Evolutionary conservation across 495 filamentous ascomycete species (phyloP), one percentile per base, ranked within the genome.

Genomic region (Letharia columbiana): DNA sequence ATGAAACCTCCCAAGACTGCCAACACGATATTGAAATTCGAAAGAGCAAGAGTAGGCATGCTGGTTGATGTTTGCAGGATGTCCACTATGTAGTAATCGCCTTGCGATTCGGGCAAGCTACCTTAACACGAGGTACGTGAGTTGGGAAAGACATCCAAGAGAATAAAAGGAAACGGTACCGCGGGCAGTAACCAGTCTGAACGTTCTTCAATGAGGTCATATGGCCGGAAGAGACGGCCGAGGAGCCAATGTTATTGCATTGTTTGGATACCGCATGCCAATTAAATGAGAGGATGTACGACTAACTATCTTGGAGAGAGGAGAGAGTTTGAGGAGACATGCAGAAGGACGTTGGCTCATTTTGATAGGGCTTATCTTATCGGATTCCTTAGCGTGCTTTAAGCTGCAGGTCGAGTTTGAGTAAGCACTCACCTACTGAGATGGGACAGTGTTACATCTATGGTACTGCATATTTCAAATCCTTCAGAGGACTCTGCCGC

Each of bases 1-100:
- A 98, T 87, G 77, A 93, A 98, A 23, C 89, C 91, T 37, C 92
- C 92, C 17, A 96, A 76, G 13, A 88, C 86, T 65, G 89, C 87
- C 60, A 40, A 87, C 66, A 91, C 85, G 66, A 96, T 90, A 74
- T 96, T 96, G 82, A 96, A 96, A 75, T 95, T 91, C 72, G 84
- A 87, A 56, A 91, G 69, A 9, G 81, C 83, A 62, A 95, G 78
- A 56, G 88, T 90, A 61, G 91, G 91, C 91, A 96, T 96, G 54
- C 71, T 60, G 10, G 31, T n/a, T 35, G 57, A 12, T 33, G 3
- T 12, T 20, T 28, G 23, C n/a, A 45, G 40, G 12, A 17, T 4
- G 11, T 39, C 15, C 18, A 33, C 31, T 33, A 31, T 18, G 40
- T 18, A n/a, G 0, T n/a, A 2, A 10, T 52, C 13, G 23, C 35